A percentile compares a stretch with the other conserved stretches of the same genome.
Conservation (phyloP, 306 rosid species). For the Calophaca sinica region DNA sequence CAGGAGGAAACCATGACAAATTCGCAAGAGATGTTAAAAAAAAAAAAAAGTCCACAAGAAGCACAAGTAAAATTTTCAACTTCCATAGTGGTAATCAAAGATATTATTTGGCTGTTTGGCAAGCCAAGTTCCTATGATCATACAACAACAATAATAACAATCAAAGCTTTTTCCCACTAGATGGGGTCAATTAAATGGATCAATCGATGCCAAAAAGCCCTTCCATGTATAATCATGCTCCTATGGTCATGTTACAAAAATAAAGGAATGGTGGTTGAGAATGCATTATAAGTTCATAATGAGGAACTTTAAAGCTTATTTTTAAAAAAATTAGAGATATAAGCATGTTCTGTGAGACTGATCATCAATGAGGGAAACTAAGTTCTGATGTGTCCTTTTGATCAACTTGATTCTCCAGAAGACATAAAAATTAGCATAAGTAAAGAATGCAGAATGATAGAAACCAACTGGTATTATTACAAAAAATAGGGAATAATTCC, state of each 20-base stretch:
- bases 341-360: constrained; percentile 8
- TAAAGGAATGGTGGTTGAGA: neutral
- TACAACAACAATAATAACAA: too few relatives aligned
- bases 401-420: neutral
- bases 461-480: too few relatives aligned
- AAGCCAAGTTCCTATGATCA: constrained; percentile 1
- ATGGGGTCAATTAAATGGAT: too few relatives aligned
- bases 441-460: too few relatives aligned
- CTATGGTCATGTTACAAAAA: constrained; percentile 4
- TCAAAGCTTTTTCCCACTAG: too few relatives aligned
- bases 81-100: neutral
- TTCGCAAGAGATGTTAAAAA: neutral
- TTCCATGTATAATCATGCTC: neutral
- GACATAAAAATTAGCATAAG: constrained; percentile 19
- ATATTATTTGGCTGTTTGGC: constrained; percentile 7
- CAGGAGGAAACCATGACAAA: neutral
- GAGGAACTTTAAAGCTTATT: neutral
- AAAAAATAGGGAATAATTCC: too few relatives aligned
- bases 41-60: neutral
- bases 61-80: constrained; percentile 21
- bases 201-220: too few relatives aligned
- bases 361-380: neutral
- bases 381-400: neutral
- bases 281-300: neutral
- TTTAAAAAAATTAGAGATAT: neutral